A percentile compares a stretch with the other conserved stretches of the same genome.
phyloP scores from a whole-genome alignment of 1,284 basidiomycete genomes.

The Cystobasidium pallidum region DNA sequence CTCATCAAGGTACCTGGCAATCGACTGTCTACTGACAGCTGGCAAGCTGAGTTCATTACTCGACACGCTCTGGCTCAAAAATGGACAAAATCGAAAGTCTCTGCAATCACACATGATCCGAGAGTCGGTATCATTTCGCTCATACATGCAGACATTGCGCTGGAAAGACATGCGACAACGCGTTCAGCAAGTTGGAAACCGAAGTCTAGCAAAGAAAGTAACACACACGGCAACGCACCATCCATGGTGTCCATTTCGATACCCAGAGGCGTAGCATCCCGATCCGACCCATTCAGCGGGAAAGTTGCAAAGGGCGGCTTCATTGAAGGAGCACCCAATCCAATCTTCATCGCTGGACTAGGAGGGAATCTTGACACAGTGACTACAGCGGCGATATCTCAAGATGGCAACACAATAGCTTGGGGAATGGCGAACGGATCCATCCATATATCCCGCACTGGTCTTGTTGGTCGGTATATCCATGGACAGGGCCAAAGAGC shows the following conservation, averaged over 20 bases:
- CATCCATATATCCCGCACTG: slow-evolving; percentile 43
- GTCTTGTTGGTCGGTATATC: slow-evolving; percentile 18
- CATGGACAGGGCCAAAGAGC: slow-evolving; percentile 38
- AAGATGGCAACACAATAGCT: slow-evolving; percentile 45
- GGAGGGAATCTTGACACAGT: slow-evolving; percentile 39
- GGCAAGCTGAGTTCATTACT: slow-evolving; percentile 50
- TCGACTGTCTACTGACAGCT: slow-evolving; percentile 46
- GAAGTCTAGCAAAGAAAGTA: slow-evolving; percentile 9
- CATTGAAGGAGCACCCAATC: slow-evolving; percentile 48
- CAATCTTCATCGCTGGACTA: slow-evolving; percentile 46
- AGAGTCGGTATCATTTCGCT: slow-evolving; percentile 47
- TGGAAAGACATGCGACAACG: slow-evolving; percentile 19
- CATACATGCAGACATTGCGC: slow-evolving; percentile 34
- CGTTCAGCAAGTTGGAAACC: slow-evolving; percentile 13
- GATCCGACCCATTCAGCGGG: slow-evolving; percentile 51
- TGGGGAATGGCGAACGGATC: slow-evolving; percentile 51
- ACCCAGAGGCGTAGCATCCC: slow-evolving; percentile 45
- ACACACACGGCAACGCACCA: slow-evolving; percentile 25
- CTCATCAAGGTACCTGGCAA: slow-evolving; percentile 42
- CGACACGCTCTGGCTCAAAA: slow-evolving; percentile 43
- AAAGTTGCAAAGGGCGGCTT: slow-evolving; percentile 47
- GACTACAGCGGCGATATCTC: slow-evolving; percentile 41
- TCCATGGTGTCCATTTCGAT: slow-evolving; percentile 48
- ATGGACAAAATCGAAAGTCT: slow-evolving; percentile 41
- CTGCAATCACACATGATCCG: slow-evolving; percentile 47